These are phyloP conservation scores for Linnemannia zychae DNA, from an alignment of 192 early-diverging fungal genomes.

Conservation along the genomic window DNA sequence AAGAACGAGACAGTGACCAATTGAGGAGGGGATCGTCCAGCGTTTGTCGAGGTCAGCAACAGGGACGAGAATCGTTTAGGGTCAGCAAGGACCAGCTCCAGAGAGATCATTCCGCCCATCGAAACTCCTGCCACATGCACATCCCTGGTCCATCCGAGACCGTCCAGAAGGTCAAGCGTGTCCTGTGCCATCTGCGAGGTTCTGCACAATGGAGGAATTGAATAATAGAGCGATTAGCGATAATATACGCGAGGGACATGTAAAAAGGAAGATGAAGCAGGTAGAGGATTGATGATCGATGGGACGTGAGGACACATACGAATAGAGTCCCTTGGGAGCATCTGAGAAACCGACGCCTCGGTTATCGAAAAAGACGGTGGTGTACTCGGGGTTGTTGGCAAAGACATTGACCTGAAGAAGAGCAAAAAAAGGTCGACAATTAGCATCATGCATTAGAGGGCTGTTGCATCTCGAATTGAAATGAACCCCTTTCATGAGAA, in stretches of 20 bases:
- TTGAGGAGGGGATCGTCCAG: conserved; percentile 59
- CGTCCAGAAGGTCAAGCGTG: conserved; percentile 73
- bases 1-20: conserved; percentile 51
- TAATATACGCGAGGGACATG: background rate
- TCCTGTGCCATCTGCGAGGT: conserved; percentile 87
- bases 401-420: conserved; percentile 80
- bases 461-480: background rate
- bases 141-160: conserved; percentile 78
- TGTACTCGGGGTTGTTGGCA: conserved; percentile 73
- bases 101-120: conserved; percentile 90
- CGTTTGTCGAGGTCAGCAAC: conserved; percentile 70
- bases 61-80: conserved; percentile 72
- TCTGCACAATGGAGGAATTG: conserved; percentile 36
- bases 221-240: background rate
- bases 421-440: too few relatives aligned
- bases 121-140: conserved; percentile 88
- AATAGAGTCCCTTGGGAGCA: conserved; percentile 67
- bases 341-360: conserved; percentile 79
- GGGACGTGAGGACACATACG: conserved; percentile 43
- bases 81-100: conserved; percentile 73
- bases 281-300: background rate
- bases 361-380: conserved; percentile 87
- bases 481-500: background rate
- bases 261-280: background rate
- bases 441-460: background rate